These are phyloP conservation scores for Cladorrhinum sp. DNA, from an alignment of 2,329 filamentous ascomycete genomes.

Conservation along the genomic window DNA sequence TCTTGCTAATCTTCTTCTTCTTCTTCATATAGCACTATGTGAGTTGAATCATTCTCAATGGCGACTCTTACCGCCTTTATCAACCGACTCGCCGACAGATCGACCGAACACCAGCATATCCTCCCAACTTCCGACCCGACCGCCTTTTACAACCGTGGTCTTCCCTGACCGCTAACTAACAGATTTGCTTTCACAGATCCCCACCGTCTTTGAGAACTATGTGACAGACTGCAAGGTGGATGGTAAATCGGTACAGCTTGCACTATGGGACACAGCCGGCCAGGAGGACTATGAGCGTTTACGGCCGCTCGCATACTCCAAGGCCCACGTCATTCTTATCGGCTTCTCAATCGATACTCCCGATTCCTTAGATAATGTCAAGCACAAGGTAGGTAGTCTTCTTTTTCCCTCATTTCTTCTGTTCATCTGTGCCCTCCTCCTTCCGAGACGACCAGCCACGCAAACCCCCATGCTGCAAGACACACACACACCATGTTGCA, in stretches of 20 bases:
- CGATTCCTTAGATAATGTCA: conserved; percentile 96
- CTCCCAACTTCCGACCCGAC: background rate
- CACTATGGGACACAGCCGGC: conserved; percentile 98
- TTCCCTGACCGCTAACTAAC: background rate
- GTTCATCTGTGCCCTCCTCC: background rate
- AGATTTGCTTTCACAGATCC: conserved; percentile 56
- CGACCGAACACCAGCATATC: background rate
- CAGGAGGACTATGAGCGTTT: conserved; percentile 98
- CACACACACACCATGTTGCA: background rate
- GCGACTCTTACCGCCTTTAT: background rate
- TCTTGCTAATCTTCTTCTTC: conserved; percentile 11
- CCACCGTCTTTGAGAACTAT: conserved; percentile 99
- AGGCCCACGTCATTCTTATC: conserved; percentile 95
- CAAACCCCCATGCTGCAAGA: conserved; percentile 2
- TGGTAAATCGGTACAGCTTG: conserved; percentile 96
- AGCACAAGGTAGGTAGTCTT: conserved; percentile 73
- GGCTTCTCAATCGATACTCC: conserved; percentile 94
- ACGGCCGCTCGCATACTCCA: conserved; percentile 90
- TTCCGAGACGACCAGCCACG: background rate
- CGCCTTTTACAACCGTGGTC: conserved; percentile 1
- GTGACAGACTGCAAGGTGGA: conserved; percentile 98
- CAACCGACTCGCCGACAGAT: too few relatives aligned
- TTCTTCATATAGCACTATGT: conserved; percentile 46
- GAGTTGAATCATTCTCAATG: conserved; percentile 29
- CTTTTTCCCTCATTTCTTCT: conserved; percentile 1